A percentile compares a stretch with the other conserved stretches of the same genome.
Evolutionary conservation across 2,329 filamentous ascomycete species (phyloP).

Genomic region (Fusarium cicatricum): DNA sequence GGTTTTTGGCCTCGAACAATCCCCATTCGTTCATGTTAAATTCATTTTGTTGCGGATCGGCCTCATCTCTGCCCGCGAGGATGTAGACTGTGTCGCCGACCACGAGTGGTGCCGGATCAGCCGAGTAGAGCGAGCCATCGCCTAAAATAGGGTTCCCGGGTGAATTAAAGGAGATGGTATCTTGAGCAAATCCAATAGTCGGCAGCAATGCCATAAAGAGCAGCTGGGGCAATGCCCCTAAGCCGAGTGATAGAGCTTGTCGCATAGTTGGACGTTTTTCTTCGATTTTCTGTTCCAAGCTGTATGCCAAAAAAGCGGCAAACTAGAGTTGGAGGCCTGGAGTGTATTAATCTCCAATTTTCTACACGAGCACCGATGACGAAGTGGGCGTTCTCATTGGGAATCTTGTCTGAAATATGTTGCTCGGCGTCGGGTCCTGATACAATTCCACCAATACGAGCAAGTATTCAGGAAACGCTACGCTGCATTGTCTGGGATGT

Average conservation of each 20-base stretch:
- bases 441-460: constrained; percentile 11
- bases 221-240: neutral
- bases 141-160: constrained; percentile 49
- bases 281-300: neutral
- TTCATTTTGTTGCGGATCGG: constrained; percentile 40
- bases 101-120: constrained; percentile 50
- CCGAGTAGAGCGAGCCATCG: constrained; percentile 50
- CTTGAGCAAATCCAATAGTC: neutral
- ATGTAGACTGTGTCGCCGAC: constrained; percentile 49
- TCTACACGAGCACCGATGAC: neutral
- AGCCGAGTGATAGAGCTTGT: neutral
- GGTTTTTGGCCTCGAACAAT: constrained; percentile 43
- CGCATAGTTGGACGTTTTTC: neutral
- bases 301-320: too few species aligned
- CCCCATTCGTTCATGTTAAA: constrained; percentile 51
- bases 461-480: neutral
- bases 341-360: neutral
- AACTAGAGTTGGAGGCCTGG: neutral
- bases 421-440: neutral
- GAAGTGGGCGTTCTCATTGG: neutral
- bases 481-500: neutral
- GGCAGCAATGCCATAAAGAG: neutral
- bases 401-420: neutral
- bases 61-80: constrained; percentile 47
- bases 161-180: constrained; percentile 34